Percentiles rank a stretch among this genome's conserved stretches.
phyloP scores from a whole-genome alignment of 2,329 filamentous ascomycete species.

The Torrubiella hemipterigena region DNA sequence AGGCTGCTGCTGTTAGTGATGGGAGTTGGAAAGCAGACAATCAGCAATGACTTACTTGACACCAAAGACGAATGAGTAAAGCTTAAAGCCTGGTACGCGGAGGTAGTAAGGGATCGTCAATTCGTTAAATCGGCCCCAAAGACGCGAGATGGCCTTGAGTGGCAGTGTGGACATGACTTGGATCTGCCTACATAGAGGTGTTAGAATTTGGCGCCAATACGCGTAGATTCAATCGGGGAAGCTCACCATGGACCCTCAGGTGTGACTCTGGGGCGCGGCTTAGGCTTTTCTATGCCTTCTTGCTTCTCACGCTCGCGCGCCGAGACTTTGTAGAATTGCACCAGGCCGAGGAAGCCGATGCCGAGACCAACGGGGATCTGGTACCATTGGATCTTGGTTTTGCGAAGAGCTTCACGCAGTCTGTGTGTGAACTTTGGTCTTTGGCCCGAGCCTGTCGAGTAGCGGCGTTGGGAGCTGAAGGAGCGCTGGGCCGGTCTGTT shows the following conservation, averaged over 20 bases:
- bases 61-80: slow-evolving; percentile 87
- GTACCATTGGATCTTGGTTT: slow-evolving; percentile 66
- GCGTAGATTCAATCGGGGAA: neutral
- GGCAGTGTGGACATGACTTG: slow-evolving; percentile 89
- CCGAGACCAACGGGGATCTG: slow-evolving; percentile 81
- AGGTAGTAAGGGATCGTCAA: slow-evolving; percentile 78
- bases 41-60: slow-evolving; percentile 44
- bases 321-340: slow-evolving; percentile 72
- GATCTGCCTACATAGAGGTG: slow-evolving; percentile 49
- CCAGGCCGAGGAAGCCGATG: slow-evolving; percentile 68
- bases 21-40: too few species aligned
- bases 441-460: slow-evolving; percentile 26
- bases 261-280: slow-evolving; percentile 49
- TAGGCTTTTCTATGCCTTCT: slow-evolving; percentile 28
- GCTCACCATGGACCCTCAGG: slow-evolving; percentile 73
- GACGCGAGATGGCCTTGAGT: slow-evolving; percentile 74
- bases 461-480: slow-evolving; percentile 14
- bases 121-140: slow-evolving; percentile 91
- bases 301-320: slow-evolving; percentile 40
- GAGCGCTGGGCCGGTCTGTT: slow-evolving; percentile 10
- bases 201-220: neutral
- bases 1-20: slow-evolving; percentile 37
- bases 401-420: slow-evolving; percentile 35
- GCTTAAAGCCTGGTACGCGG: slow-evolving; percentile 78
- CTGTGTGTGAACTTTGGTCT: slow-evolving; percentile 39